phyloP scores from a whole-genome alignment of 2,329 filamentous ascomycete genomes.

The Neoscytalidium dimidiatum region DNA sequence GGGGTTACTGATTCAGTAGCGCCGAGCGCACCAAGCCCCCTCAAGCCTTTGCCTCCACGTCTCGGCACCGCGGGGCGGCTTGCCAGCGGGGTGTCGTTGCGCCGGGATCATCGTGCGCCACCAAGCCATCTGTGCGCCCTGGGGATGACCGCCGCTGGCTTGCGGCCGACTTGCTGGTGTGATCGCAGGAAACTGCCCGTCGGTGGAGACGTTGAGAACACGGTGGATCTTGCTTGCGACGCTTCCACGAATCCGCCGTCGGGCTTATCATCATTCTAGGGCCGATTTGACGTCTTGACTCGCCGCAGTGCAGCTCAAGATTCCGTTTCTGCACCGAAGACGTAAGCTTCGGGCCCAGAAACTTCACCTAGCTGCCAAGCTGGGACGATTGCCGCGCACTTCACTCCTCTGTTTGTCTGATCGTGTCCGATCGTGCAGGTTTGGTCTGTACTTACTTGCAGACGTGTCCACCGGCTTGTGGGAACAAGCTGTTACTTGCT shows the following conservation, averaged over 20 bases:
- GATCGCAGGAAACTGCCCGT: neutral
- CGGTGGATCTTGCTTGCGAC: neutral
- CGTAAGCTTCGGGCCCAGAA: too few relatives aligned
- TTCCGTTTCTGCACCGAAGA: too few relatives aligned
- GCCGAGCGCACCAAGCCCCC: neutral
- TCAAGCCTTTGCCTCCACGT: conserved; percentile 10
- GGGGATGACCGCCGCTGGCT: neutral
- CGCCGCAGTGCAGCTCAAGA: too few relatives aligned
- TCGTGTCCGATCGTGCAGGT: too few relatives aligned
- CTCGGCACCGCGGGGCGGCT: conserved; percentile 13
- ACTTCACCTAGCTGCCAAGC: too few relatives aligned
- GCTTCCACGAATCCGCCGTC: neutral
- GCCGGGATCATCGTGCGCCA: neutral
- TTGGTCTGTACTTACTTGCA: too few relatives aligned
- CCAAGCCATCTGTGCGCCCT: neutral
- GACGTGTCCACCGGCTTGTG: too few relatives aligned
- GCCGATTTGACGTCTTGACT: neutral
- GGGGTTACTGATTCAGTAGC: neutral
- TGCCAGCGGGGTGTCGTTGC: neutral
- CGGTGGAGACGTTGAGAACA: neutral
- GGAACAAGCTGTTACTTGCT: too few relatives aligned
- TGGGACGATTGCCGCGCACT: too few relatives aligned
- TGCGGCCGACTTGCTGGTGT: neutral
- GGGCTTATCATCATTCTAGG: conserved; percentile 2
- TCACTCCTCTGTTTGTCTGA: too few relatives aligned